phyloP scores from a whole-genome alignment of 768 basidiomycete genomes.

The Kwoniella mangroviensis region DNA sequence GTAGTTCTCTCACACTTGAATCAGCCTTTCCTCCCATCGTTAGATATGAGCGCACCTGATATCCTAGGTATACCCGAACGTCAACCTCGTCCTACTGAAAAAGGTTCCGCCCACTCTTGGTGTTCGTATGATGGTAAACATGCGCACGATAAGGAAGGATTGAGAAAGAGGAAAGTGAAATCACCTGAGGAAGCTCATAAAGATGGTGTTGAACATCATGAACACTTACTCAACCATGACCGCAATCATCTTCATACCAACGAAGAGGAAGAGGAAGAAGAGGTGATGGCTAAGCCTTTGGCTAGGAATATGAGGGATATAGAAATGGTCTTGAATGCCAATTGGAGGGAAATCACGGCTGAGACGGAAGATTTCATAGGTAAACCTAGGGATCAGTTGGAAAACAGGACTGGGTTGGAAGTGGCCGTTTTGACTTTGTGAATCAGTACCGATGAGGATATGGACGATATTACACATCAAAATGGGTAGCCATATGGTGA shows the following conservation, averaged over 20 bases:
- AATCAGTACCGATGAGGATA: too few species aligned
- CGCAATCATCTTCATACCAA: too few species aligned
- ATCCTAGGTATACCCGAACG: slow-evolving; percentile 58
- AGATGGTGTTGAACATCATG: slow-evolving; percentile 11
- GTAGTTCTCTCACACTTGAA: slow-evolving; percentile 67
- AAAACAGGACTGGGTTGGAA: slow-evolving; percentile 47
- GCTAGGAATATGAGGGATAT: slow-evolving; percentile 39
- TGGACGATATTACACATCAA: too few species aligned
- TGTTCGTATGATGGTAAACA: slow-evolving; percentile 21
- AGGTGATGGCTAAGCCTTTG: slow-evolving; percentile 16
- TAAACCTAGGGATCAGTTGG: slow-evolving; percentile 43
- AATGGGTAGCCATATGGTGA: too few species aligned
- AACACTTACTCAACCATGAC: background rate
- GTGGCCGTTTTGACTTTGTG: slow-evolving; percentile 46
- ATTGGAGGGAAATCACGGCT: slow-evolving; percentile 38
- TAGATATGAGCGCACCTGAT: slow-evolving; percentile 66
- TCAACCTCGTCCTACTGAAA: slow-evolving; percentile 27
- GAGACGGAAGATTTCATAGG: slow-evolving; percentile 38
- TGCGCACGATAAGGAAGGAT: slow-evolving; percentile 5
- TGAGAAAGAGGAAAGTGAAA: background rate
- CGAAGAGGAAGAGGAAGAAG: background rate
- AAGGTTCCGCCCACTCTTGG: slow-evolving; percentile 33
- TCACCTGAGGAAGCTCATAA: background rate
- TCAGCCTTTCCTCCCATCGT: slow-evolving; percentile 72
- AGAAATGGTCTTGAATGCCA: slow-evolving; percentile 42